Base-by-base conservation (phyloP, 2,329 filamentous ascomycete genomes). In the Arthrobotrys sinensis region DNA sequence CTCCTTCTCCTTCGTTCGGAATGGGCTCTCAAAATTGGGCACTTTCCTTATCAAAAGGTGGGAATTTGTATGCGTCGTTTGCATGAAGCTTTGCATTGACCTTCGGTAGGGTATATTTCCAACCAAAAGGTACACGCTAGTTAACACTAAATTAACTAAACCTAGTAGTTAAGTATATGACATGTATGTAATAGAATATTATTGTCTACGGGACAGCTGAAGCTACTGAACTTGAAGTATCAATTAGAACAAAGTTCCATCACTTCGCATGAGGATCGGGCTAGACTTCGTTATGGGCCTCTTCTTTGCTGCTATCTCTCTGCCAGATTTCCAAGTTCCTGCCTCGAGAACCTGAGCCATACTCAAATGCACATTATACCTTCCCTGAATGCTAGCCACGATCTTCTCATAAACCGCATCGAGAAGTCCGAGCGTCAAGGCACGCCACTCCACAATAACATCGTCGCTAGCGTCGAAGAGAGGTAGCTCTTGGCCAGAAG, bases 321-420 rank as follows among this genome's bases (percentile, higher is more conserved):
- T 34, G 81, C 89, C 85, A 84, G 96, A 94, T 92, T 98, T 98
- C 95, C 96, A 99, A 83, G 93, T 97, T 66, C 96, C 96, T 10
- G 95, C 96, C 85, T 98, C 96, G 16, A 99, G 87, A 86, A 99
- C 90, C 84, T 99, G 96, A 4, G 94, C 90, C 81, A 98, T 85
- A 48, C 87, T 92, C 83, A 99, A 85, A 81, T 87, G 87, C 81
- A 95, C 90, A 40, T 89, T 86, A 60, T 97, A 84, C 53, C 89
- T 85, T 21, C 16, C 34, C 34, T 57, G 32, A 21, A 57, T 57
- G 6, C 52, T 57, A 43, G 86, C 85, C 83, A 93, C 93, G 81
- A 94, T 91, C 79, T 92, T 90, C 3, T 86, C 86, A n/a, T 92
- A 86, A 11, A 94, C 86, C 81, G 91, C 88, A 83, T 94, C 92